Conservation (phyloP, 1,139 yeast species). For the Diutina sp. region DNA sequence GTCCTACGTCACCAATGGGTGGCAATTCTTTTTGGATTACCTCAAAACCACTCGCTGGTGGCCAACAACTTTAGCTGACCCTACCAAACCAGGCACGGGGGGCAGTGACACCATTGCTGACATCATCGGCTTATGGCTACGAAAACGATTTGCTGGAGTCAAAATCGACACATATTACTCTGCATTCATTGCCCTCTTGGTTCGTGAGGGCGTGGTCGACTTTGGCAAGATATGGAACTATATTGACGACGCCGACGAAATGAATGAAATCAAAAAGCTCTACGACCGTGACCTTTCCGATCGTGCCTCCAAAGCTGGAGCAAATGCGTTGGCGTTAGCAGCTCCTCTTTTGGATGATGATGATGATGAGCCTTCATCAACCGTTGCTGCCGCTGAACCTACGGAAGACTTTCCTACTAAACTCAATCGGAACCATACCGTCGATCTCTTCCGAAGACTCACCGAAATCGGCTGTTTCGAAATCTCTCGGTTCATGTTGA, state of each 20-base stretch:
- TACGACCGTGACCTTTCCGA: slow-evolving; percentile 45
- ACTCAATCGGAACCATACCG: background rate
- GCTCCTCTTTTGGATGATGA: slow-evolving; percentile 71
- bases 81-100: slow-evolving; percentile 4
- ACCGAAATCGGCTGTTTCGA: background rate
- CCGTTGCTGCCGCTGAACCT: background rate
- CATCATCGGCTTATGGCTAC: background rate
- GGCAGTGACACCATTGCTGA: background rate
- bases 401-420: background rate
- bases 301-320: slow-evolving; percentile 49
- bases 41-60: slow-evolving; percentile 51
- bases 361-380: slow-evolving; percentile 18
- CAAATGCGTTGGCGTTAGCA: slow-evolving; percentile 78
- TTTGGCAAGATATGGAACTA: slow-evolving; percentile 51
- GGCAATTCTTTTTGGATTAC: slow-evolving; percentile 33
- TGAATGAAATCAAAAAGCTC: slow-evolving; percentile 27
- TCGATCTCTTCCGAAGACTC: background rate
- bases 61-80: slow-evolving; percentile 28
- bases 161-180: slow-evolving; percentile 12
- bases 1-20: slow-evolving; percentile 29
- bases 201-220: slow-evolving; percentile 60
- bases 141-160: slow-evolving; percentile 22
- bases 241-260: slow-evolving; percentile 31
- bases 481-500: background rate
- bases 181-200: slow-evolving; percentile 33